Percentiles rank a stretch among this genome's conserved stretches.
These are phyloP conservation scores for Coemansia sp. DNA, from an alignment of 192 early-diverging fungal species.

Conservation along the genomic window DNA sequence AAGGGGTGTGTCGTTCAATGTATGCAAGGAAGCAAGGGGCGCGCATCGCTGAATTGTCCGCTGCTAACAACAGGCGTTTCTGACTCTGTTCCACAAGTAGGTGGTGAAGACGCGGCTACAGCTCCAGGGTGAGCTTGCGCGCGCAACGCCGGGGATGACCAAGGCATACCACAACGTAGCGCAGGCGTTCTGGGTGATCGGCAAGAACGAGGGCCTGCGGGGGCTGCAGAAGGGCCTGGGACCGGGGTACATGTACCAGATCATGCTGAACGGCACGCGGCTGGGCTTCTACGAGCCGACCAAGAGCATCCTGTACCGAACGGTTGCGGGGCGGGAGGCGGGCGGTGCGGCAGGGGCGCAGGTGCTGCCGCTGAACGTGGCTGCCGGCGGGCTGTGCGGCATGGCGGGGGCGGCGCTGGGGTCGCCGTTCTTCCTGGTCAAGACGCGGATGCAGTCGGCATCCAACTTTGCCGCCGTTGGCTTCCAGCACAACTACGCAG, in stretches of 20 bases:
- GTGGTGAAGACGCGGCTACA: slow-evolving; percentile 94
- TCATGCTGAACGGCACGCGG: slow-evolving; percentile 90
- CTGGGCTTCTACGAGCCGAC: slow-evolving; percentile 90
- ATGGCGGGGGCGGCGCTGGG: slow-evolving; percentile 78
- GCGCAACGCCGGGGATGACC: slow-evolving; percentile 39
- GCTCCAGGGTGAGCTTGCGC: slow-evolving; percentile 84
- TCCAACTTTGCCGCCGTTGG: slow-evolving; percentile 76
- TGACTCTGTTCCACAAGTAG: slow-evolving; percentile 55
- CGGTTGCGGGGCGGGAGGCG: slow-evolving; percentile 36
- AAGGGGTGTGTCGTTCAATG: no score
- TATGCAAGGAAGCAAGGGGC: background rate
- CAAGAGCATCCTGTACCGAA: slow-evolving; percentile 57
- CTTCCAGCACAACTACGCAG: slow-evolving; percentile 80
- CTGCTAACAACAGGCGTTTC: no score
- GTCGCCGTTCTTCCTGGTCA: slow-evolving; percentile 88
- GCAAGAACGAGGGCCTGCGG: slow-evolving; percentile 77
- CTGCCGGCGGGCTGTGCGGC: slow-evolving; percentile 75
- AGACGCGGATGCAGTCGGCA: slow-evolving; percentile 81
- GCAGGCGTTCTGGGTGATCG: slow-evolving; percentile 74
- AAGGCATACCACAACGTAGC: slow-evolving; percentile 75
- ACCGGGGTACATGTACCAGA: slow-evolving; percentile 88
- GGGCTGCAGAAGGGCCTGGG: slow-evolving; percentile 87
- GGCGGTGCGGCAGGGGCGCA: slow-evolving; percentile 27
- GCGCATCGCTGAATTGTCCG: no score
- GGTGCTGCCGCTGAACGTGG: slow-evolving; percentile 62